Evolutionary conservation across 2,329 filamentous ascomycete species (phyloP).

Genomic region (Stachybotrys echinatus): DNA sequence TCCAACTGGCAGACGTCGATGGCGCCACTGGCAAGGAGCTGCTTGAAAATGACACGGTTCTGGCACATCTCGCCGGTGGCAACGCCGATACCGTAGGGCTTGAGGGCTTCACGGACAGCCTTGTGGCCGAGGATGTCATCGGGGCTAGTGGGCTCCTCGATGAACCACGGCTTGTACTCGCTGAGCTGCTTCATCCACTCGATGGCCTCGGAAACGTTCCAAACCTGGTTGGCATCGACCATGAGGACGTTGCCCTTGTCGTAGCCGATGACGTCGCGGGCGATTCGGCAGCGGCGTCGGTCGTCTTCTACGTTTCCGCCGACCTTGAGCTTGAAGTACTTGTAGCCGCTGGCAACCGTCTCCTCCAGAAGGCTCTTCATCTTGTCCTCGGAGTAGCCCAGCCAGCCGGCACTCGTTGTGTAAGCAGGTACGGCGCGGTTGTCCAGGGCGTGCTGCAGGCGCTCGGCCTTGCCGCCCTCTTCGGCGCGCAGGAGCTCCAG

Average conservation of each 20-base stretch:
- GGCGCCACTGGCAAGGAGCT: constrained; percentile 72
- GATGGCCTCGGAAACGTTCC: constrained; percentile 86
- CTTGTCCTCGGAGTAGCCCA: constrained; percentile 87
- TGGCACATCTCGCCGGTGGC: constrained; percentile 95
- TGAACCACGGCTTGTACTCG: constrained; percentile 88
- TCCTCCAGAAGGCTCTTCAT: constrained; percentile 71
- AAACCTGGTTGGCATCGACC: constrained; percentile 91
- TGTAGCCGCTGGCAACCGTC: constrained; percentile 72
- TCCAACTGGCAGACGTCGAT: constrained; percentile 89
- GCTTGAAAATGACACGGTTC: constrained; percentile 92
- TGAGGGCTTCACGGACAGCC: constrained; percentile 74
- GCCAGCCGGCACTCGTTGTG: constrained; percentile 85
- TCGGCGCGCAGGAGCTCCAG: constrained; percentile 62
- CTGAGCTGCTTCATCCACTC: constrained; percentile 77
- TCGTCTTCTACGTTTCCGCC: constrained; percentile 70
- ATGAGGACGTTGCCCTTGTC: constrained; percentile 81
- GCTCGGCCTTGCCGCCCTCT: constrained; percentile 62
- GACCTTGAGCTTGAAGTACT: constrained; percentile 89
- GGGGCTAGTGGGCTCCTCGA: constrained; percentile 87
- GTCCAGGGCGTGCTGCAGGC: constrained; percentile 68
- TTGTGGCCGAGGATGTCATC: constrained; percentile 89
- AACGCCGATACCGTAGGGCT: constrained; percentile 71
- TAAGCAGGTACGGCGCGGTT: constrained; percentile 81
- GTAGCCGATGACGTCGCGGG: constrained; percentile 74
- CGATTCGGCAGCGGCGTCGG: constrained; percentile 63